Evolutionary conservation across 441 rosid species (phyloP).

Genomic region (Corymbia calophylla): DNA sequence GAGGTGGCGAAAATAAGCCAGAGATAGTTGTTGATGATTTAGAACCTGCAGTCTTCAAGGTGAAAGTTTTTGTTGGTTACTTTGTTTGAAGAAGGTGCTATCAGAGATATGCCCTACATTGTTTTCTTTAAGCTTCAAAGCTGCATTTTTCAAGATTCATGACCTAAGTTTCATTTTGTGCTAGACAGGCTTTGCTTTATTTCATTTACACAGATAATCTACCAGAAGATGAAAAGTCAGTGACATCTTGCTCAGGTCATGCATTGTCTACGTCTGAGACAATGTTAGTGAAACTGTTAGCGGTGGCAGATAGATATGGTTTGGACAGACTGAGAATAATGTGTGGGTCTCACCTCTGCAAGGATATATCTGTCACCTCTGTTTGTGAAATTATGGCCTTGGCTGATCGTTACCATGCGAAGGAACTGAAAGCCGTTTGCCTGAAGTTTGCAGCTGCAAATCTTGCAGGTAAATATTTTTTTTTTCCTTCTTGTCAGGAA

Average conservation of each 20-base stretch:
- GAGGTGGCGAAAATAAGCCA: conserved; percentile 10
- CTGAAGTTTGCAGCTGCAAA: conserved; percentile 44
- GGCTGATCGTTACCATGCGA: conserved; percentile 41
- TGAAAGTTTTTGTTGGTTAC: not conserved
- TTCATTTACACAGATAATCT: conserved; percentile 39
- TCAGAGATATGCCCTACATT: not conserved
- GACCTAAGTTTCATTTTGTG: not conserved
- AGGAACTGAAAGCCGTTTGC: conserved; percentile 38
- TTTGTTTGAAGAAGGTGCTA: not conserved
- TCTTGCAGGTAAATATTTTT: conserved; percentile 24
- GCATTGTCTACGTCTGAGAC: conserved; percentile 23
- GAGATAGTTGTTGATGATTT: conserved; percentile 32
- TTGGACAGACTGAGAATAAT: conserved; percentile 33
- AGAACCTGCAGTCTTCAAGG: conserved; percentile 47
- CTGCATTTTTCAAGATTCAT: not conserved
- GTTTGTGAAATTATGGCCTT: conserved; percentile 33
- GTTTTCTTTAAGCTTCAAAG: not conserved
- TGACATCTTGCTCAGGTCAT: conserved; percentile 26
- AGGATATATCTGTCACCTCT: conserved; percentile 35
- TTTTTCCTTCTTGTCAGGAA: not conserved
- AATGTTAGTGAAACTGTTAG: conserved; percentile 30
- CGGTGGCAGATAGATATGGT: conserved; percentile 41
- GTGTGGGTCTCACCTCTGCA: conserved; percentile 45
- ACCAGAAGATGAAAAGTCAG: conserved; percentile 36
- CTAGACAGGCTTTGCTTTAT: conserved; percentile 35